A percentile compares a stretch with the other conserved stretches of the same genome.
Conservation (phyloP, 441 rosid genomes). For the Syzygium syzygioides region DNA sequence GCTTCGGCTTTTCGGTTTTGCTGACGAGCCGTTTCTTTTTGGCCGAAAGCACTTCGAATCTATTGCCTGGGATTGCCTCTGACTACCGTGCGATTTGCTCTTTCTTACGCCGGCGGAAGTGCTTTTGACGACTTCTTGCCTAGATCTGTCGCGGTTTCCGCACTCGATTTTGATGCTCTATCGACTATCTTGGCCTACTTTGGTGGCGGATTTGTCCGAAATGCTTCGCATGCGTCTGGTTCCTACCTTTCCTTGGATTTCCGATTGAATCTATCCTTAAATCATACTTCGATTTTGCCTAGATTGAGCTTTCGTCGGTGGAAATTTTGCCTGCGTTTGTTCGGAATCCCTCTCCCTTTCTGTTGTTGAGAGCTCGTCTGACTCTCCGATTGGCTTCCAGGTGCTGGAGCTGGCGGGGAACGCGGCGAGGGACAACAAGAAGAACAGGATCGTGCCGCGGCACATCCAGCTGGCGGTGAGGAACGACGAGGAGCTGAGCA, state of each 20-base stretch:
- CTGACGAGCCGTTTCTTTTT: not conserved
- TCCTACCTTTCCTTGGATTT: not conserved
- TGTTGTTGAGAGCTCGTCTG: not conserved
- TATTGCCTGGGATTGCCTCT: not conserved
- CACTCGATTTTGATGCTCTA: not conserved
- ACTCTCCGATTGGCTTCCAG: not conserved
- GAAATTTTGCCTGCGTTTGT: not conserved
- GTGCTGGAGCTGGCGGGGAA: constrained; percentile 13
- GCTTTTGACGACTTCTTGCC: not conserved
- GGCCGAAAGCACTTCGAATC: too few species aligned
- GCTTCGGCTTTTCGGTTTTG: not conserved
- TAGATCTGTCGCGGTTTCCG: not conserved
- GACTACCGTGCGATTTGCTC: not conserved
- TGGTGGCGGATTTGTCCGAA: not conserved
- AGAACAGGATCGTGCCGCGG: constrained; percentile 15
- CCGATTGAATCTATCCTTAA: not conserved
- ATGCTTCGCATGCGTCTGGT: not conserved
- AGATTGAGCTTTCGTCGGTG: not conserved
- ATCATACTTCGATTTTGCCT: not conserved
- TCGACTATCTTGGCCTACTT: not conserved
- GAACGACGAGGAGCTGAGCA: constrained; percentile 16
- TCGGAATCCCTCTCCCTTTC: not conserved
- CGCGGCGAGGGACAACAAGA: constrained; percentile 18
- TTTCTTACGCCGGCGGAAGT: not conserved
- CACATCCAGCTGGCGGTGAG: constrained; percentile 17